Evolutionary conservation across 495 filamentous ascomycete species (phyloP), one percentile per base, ranked within the genome.

Genomic region (Lophiostoma macrostomum): DNA sequence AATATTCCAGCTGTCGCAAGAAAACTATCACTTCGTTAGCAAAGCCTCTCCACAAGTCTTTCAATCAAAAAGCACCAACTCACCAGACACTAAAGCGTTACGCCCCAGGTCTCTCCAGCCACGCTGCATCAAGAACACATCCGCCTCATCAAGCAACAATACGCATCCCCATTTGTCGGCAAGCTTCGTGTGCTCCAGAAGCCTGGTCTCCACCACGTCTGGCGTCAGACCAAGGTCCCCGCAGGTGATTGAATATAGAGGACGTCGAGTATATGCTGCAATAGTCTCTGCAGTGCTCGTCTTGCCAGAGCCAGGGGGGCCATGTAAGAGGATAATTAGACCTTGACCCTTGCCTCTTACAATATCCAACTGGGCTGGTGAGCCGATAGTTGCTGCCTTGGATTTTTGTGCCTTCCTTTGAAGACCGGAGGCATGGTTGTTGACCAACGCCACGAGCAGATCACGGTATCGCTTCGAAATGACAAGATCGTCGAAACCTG

Each of bases 231-330:
- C 89, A 0, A 94, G 69, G 58, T 91, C 88, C 19, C 87, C 87
- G 3, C 85, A 85, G 38, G 77, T 82, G 48, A 91, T 86, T 80
- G 85, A 88, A 62, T 93, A 91, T 7, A 95, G 71, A 0, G 90
- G 90, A 25, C 86, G 83, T 61, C 85, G 80, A 32, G 91, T 79
- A 2, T 90, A 76, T 64, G 91, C 89, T 3, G 84, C 83, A 55
- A 95, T 91, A 11, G 86, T 85, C 61, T 94, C 89, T 5, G 88
- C 90, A 0, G 89, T 94, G 4, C 93, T 74, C 0, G 89, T 94
- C 73, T 95, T 95, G 39, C 89, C 89, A 1, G 86, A 89, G 16
- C 88, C 88, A 1, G 88, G 87, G 13, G 88, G 87, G 0, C 89
- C 89, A 50, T 89, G 86, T 0, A 91, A 76, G 1, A 91, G 84